Base-by-base conservation (phyloP, 73 alveolate species). In the Effrenium voratum region DNA sequence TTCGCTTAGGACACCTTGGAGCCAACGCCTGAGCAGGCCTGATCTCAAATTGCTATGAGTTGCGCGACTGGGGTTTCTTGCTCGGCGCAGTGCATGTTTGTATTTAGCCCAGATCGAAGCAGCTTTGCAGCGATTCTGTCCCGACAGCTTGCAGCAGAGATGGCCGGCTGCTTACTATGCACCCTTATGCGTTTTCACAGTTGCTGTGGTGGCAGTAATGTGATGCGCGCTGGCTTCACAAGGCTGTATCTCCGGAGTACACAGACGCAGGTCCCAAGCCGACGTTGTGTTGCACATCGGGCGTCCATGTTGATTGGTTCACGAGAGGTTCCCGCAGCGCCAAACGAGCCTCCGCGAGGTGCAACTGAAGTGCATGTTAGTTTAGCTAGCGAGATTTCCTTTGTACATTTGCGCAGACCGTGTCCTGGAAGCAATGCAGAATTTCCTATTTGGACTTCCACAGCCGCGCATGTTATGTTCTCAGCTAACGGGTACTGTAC, bases 341-440 rank as follows among this genome's bases (percentile, higher is more conserved):
- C 40, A 19, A 44, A 8, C 28, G 92, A 82, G 49, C 92, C 92
- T 16, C 52, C 92, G 8, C 47, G 92, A 82, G 92, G 92, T 50
- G 92, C 79, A 24, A 24, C 10, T 40, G 30, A 66, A 66, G 16
- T 0, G 15, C 79, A 66, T 1, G 8, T 57, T 22, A 57, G 28
- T 22, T 22, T 22, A 57, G 68, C 12, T 22, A 55, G 68, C 12
- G 22, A 55, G 22, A 55, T 15, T 55, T 22, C 68, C 90, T 66
- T 30, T 30, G 34, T 15, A 30, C n/a, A 15, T 12, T 12, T 32
- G 34, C 38, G 32, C 92, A 82, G 92, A 82, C 49, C 75, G 92
- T 19, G 92, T 82, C 16, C 36, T 82, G 92, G 92, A 82, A 82
- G 92, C 92, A 47, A 82, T 82, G 92, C 92, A 82, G 34, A 82